Percentiles rank a stretch among this genome's conserved stretches.
These are phyloP conservation scores for Camillea tinctor DNA, from an alignment of 2,329 filamentous ascomycete species.

Conservation along the genomic window DNA sequence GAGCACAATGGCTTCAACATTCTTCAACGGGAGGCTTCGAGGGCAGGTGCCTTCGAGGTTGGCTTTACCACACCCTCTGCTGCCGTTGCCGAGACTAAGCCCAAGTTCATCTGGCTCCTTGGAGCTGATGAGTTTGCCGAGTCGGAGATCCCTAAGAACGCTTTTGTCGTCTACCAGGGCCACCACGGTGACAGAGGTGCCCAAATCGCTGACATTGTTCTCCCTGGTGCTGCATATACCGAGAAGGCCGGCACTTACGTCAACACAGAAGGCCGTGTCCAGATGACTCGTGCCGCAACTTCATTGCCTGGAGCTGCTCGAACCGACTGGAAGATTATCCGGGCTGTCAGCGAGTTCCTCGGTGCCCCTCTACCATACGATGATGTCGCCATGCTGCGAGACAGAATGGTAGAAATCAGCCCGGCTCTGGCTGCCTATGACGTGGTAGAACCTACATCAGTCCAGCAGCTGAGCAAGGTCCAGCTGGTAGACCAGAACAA, in stretches of 20 bases:
- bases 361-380: slow-evolving; percentile 87
- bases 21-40: slow-evolving; percentile 88
- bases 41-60: slow-evolving; percentile 90
- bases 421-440: slow-evolving; percentile 89
- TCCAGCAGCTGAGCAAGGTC: slow-evolving; percentile 79
- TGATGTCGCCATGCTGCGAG: slow-evolving; percentile 81
- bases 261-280: slow-evolving; percentile 95
- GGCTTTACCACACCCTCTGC: slow-evolving; percentile 87
- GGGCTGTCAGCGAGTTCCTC: slow-evolving; percentile 88
- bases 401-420: slow-evolving; percentile 94
- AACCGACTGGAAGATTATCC: slow-evolving; percentile 99
- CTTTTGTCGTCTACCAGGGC: slow-evolving; percentile 96
- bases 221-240: slow-evolving; percentile 93
- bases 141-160: slow-evolving; percentile 87
- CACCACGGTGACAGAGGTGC: slow-evolving; percentile 95
- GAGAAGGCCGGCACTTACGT: slow-evolving; percentile 96
- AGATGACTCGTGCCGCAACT: slow-evolving; percentile 88
- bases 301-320: slow-evolving; percentile 84
- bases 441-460: slow-evolving; percentile 76
- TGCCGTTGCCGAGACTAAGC: slow-evolving; percentile 76
- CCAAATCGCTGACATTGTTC: slow-evolving; percentile 87
- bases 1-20: slow-evolving; percentile 99
- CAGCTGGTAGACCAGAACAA: slow-evolving; percentile 97
- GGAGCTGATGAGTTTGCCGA: slow-evolving; percentile 89
- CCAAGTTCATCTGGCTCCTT: slow-evolving; percentile 96